Percentiles rank a stretch among this genome's conserved stretches.
Conservation (phyloP, 352 stramenopile species). For the Phytopythium boreale region DNA sequence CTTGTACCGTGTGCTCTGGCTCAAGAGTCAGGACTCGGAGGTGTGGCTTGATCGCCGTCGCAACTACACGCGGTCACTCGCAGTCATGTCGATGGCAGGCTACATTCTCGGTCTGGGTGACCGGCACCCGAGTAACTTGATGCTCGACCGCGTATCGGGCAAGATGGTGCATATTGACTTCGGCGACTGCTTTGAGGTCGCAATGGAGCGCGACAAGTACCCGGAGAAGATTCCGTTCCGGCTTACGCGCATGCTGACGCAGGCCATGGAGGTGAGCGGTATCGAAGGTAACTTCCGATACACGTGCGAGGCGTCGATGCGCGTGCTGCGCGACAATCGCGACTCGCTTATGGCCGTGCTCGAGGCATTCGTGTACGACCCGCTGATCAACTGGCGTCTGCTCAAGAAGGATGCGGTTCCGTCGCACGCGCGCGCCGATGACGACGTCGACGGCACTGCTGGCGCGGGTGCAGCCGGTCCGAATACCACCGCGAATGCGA, state of each 20-base stretch:
- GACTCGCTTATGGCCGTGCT: conserved; percentile 99
- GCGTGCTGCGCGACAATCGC: conserved; percentile 97
- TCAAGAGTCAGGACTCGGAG: conserved; percentile 99
- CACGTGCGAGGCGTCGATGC: conserved; percentile 98
- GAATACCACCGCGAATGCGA: background rate
- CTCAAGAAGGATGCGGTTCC: conserved; percentile 85
- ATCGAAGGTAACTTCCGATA: conserved; percentile 99
- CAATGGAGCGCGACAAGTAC: conserved; percentile 99
- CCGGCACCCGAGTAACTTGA: conserved; percentile 99
- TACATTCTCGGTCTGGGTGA: conserved; percentile 99
- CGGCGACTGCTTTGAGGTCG: conserved; percentile 98
- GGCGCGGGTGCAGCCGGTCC: conserved; percentile 31
- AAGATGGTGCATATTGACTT: conserved; percentile 99
- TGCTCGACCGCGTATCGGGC: conserved; percentile 99
- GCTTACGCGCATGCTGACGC: conserved; percentile 98
- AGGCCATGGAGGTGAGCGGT: conserved; percentile 99
- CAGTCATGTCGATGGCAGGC: conserved; percentile 99
- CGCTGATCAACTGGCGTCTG: conserved; percentile 98
- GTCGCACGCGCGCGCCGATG: conserved; percentile 68
- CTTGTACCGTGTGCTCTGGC: conserved; percentile 98
- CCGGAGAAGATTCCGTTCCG: conserved; percentile 99
- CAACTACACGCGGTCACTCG: conserved; percentile 98
- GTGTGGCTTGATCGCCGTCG: conserved; percentile 98
- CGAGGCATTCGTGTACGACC: conserved; percentile 99
- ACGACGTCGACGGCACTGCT: conserved; percentile 29